Base-by-base conservation (phyloP, 176 grass and related monocot genomes). In the Carex scoparia region DNA sequence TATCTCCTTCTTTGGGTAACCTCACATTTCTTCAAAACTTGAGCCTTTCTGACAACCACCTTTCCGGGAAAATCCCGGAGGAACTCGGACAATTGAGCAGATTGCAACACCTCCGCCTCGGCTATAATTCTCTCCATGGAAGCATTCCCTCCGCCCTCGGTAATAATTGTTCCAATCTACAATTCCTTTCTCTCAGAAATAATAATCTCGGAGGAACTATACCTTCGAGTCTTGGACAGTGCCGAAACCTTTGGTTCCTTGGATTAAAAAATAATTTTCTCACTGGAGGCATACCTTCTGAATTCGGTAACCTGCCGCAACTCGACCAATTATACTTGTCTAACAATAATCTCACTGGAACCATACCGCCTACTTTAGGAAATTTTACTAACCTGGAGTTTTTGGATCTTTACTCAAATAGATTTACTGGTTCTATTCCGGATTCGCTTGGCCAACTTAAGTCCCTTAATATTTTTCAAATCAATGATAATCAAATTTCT, bases 1-100 rank as follows among this genome's bases (percentile, higher is more conserved):
- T 87, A 68, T 75, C 91, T 9, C 88, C 91, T 1, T 88, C 37
- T 46, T 12, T 90, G 30, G 82, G 59, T 15, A 92, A 92, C 76
- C 85, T 89, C 0, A 85, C 87, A 3, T 89, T 89, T 65, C 79
- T 81, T 19, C 58, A 40, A 40, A 64, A 65, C 16, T 44, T 92
- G 72, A 83, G 4, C n/a, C 88, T 89, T 18, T 13, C 44, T 10
- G 19, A 86, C 55, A 86, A 90, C 58, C 30, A 5, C 4, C 60
- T 90, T n/a, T 80, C 53, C 0, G 85, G 89, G 56, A 15, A 1
- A 44, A 81, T 90, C 27, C 85, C 75, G 0, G 14, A 76, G 44
- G 75, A 90, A 65, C 23, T 90, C 0, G 76, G 85, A 2, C 28
- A 9, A 28, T 68, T 87, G 55, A 79, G 37, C 14, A 59, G 64